phyloP scores from a whole-genome alignment of 371 early-diverging fungal species.

The Mortierella sp. region DNA sequence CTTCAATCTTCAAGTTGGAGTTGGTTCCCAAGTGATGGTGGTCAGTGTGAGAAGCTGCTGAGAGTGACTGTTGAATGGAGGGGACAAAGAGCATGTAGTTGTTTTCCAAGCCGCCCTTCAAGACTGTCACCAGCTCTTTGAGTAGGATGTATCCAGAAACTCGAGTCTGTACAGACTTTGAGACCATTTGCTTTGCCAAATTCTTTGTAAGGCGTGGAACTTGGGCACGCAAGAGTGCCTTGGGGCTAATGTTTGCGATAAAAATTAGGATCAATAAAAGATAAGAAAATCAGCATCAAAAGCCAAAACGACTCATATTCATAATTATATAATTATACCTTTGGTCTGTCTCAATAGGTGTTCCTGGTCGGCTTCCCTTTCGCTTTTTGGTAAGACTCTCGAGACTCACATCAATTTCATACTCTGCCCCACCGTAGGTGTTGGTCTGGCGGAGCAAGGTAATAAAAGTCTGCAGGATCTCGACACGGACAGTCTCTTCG shows the following conservation, averaged over 20 bases:
- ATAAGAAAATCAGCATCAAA: not conserved
- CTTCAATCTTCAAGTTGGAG: slow-evolving; percentile 88
- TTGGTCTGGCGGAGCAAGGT: slow-evolving; percentile 80
- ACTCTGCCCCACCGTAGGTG: slow-evolving; percentile 61
- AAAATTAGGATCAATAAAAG: not conserved
- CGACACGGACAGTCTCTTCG: slow-evolving; percentile 92
- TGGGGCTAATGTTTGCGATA: slow-evolving; percentile 56
- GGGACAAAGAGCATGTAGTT: slow-evolving; percentile 77
- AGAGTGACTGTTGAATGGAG: slow-evolving; percentile 76
- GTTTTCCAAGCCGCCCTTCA: slow-evolving; percentile 79
- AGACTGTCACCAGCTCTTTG: slow-evolving; percentile 75
- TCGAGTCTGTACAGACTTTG: slow-evolving; percentile 82
- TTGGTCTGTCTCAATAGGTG: slow-evolving; percentile 61
- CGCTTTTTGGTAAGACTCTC: slow-evolving; percentile 48
- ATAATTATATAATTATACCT: slow-evolving; percentile 30
- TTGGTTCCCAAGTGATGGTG: slow-evolving; percentile 73
- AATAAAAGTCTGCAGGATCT: slow-evolving; percentile 84
- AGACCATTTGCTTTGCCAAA: slow-evolving; percentile 76
- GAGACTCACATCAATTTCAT: slow-evolving; percentile 38
- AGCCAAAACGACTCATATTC: not conserved
- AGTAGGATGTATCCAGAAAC: slow-evolving; percentile 83
- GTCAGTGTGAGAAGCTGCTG: slow-evolving; percentile 58
- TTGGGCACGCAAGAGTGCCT: slow-evolving; percentile 65
- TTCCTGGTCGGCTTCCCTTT: slow-evolving; percentile 57
- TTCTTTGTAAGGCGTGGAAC: slow-evolving; percentile 77